Base-by-base conservation (phyloP, 495 filamentous ascomycete genomes). In the Aspergillus bridgeri region DNA sequence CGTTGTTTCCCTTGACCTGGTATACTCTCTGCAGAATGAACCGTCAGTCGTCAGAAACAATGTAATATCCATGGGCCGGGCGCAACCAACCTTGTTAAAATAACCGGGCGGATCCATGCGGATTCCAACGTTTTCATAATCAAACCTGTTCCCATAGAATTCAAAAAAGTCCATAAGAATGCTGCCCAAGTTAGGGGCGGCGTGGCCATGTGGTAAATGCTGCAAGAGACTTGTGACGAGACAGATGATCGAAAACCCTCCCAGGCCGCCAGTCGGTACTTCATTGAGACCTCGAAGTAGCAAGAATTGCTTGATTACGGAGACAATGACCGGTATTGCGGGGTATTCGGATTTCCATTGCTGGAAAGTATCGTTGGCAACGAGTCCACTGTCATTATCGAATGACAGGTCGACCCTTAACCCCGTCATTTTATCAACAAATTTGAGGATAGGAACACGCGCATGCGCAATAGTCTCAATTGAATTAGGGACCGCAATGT, bases 391-490 rank as follows among this genome's bases (percentile, higher is more conserved):
- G 23, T 84, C 70, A 64, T 97, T 98, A 72, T 98, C 95, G 66
- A 98, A 96, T 1, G 93, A 97, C 43, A 98, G 73, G 66, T 98
- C 94, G 20, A 98, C 85, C 43, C 84, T 86, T 45, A 98, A 75
- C 7, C 82, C 81, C 3, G 92, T 96, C 47, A 76, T 51, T 46
- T 68, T 74, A 58, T 98, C 92, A 29, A 89, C 73, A 61, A 86
- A 98, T 65, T 98, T 98, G 67, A 97, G 76, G n/a, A 98, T 83
- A 0, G 94, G 94, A 4, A 98, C 94, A 66, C 88, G 90, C 11
- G 95, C 94, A 54, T 78, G 74, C 0, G 78, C 49, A 48, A 98
- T 89, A 20, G 86, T 73, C 59, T 88, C 80, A 15, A 89, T 71
- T 1, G 82, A 76, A 20, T 79, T 70, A 4, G 70, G 61, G 3